These are phyloP conservation scores for Trichoderma oligosporum DNA, from an alignment of 2,329 filamentous ascomycete genomes.

Conservation along the genomic window DNA sequence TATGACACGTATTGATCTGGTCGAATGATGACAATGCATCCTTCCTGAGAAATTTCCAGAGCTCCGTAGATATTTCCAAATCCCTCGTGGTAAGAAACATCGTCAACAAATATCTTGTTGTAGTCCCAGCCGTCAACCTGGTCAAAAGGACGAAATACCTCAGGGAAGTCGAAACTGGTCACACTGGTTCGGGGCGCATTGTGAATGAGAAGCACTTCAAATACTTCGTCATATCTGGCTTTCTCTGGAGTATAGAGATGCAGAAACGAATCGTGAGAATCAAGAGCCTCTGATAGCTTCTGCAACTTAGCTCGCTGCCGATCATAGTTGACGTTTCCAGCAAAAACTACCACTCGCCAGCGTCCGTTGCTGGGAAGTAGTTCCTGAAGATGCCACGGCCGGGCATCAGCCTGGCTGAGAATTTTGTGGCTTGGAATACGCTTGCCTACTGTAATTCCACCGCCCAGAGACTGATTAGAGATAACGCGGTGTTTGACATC, in stretches of 20 bases:
- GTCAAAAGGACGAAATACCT: background rate
- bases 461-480: background rate
- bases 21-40: background rate
- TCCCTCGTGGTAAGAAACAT: background rate
- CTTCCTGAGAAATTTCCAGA: background rate
- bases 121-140: background rate
- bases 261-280: background rate
- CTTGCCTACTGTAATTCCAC: background rate
- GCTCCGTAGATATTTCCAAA: background rate
- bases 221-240: background rate
- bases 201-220: background rate
- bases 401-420: background rate
- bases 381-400: background rate
- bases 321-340: background rate
- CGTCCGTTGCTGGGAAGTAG: background rate
- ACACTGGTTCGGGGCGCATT: background rate
- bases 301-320: background rate
- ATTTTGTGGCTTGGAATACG: background rate
- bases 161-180: background rate
- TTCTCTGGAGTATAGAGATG: background rate
- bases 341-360: background rate
- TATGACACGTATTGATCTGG: background rate
- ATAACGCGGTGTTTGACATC: background rate
- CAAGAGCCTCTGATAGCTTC: background rate
- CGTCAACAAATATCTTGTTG: conserved; percentile 3